Evolutionary conservation across 768 basidiomycete species (phyloP).

Genomic region (Lentinula sp.): DNA sequence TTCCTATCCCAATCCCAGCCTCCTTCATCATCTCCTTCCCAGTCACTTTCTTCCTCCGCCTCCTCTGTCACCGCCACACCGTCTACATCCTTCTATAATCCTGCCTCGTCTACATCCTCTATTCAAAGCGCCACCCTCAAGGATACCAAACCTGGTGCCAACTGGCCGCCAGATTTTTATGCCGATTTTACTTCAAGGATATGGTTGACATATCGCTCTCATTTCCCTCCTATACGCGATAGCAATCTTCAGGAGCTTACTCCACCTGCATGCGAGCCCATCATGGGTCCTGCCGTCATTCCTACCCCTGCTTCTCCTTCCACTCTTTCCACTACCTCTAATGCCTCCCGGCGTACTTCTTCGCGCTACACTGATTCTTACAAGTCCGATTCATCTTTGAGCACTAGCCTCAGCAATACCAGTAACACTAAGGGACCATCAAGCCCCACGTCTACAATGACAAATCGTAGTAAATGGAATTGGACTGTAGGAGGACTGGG

Average conservation of each 20-base stretch:
- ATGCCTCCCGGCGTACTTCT: not conserved
- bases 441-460: constrained; percentile 32
- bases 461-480: constrained; percentile 50
- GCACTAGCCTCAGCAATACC: constrained; percentile 5
- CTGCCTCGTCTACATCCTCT: not conserved
- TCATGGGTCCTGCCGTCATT: constrained; percentile 10
- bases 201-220: constrained; percentile 90
- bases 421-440: constrained; percentile 13
- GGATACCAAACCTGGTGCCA: constrained; percentile 24
- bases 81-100: constrained; percentile 15
- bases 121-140: not conserved
- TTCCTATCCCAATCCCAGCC: constrained; percentile 15
- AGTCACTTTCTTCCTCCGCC: constrained; percentile 15
- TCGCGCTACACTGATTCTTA: constrained; percentile 7
- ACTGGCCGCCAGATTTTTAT: constrained; percentile 83
- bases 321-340: not conserved
- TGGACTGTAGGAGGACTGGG: constrained; percentile 39
- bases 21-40: constrained; percentile 12
- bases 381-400: constrained; percentile 8
- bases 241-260: constrained; percentile 32
- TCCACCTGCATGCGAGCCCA: constrained; percentile 5
- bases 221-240: constrained; percentile 79
- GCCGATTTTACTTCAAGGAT: constrained; percentile 83
- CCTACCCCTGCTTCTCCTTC: constrained; percentile 9
- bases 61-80: constrained; percentile 23